Percentiles rank a stretch among this genome's conserved stretches.
Conservation (phyloP, 345 rosid species). For the Litchi chinensis region DNA sequence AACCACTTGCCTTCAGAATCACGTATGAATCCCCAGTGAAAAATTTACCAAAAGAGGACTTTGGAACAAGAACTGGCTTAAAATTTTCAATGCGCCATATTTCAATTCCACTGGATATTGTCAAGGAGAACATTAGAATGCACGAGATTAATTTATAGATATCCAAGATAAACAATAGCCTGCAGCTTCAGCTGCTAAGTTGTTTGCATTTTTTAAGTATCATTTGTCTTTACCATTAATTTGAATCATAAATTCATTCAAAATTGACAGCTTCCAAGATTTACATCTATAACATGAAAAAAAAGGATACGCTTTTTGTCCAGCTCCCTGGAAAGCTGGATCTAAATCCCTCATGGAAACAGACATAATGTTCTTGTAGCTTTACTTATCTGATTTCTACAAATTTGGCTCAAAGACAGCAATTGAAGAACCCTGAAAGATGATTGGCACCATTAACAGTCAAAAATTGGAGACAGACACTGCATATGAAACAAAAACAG, state of each 20-base stretch:
- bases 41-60: constrained; percentile 82
- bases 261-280: background rate
- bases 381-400: constrained; percentile 38
- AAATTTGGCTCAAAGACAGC: constrained; percentile 26
- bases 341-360: constrained; percentile 99
- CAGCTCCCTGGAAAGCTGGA: constrained; percentile 97
- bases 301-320: constrained; percentile 97
- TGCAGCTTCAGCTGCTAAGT: background rate
- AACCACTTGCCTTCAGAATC: constrained; percentile 68
- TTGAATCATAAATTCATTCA: background rate
- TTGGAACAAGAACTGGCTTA: constrained; percentile 61
- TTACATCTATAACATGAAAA: background rate
- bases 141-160: constrained; percentile 11
- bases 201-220: background rate
- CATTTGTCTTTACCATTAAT: constrained; percentile 6
- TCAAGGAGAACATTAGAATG: constrained; percentile 49
- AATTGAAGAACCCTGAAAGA: constrained; percentile 36
- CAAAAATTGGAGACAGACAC: background rate
- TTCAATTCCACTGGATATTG: constrained; percentile 74
- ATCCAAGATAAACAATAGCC: constrained; percentile 12
- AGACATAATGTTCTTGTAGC: constrained; percentile 57
- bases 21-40: constrained; percentile 95
- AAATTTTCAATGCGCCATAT: constrained; percentile 98
- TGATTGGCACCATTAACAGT: constrained; percentile 20
- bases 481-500: constrained; percentile 9